Evolutionary conservation across 345 rosid species (phyloP), one percentile per base, ranked within the genome.

Genomic region (Citrus cavaleriei): DNA sequence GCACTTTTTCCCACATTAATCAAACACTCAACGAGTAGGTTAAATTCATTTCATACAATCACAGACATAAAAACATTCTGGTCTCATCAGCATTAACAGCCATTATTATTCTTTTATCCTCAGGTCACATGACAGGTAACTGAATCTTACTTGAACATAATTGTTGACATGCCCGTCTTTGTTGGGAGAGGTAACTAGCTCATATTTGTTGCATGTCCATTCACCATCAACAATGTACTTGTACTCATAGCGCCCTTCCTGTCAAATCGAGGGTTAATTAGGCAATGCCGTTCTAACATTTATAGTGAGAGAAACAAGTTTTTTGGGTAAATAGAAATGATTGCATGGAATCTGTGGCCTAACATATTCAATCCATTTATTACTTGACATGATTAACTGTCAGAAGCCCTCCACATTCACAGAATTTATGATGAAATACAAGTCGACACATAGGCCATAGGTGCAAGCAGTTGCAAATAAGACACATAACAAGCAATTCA

Each of bases 211-310:
- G 90, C 81, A 76, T 7, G 57, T 74, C 99, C 99, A 96, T 78
- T 88, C 90, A 37, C 97, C 98, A 81, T 96, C 92, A 71, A 94
- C 86, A 51, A 93, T 85, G 81, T 96, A 96, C 81, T 93, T 96
- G 88, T 94, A 96, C 83, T 96, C 99, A 18, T 92, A 96, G 75
- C 74, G 74, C 78, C 99, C 99, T 84, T 91, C 98, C 99, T 96
- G 97, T 86, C 67, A 57, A 81, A 72, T 58, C 62, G 67, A 77
- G 25, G 71, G 30, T 60, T n/a, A n/a, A 10, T 35, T 49, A 7
- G 25, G 18, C 27, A n/a, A 65, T 60, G 10, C 6, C 6, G 37
- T 51, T 54, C 18, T 63, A 18, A 7, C 37, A 28, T 18, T 28
- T 70, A 54, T 32, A 32, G 27, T 22, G 60, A 54, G 62, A 21